Conservation (phyloP, 192 early-diverging fungal genomes). For the Linnemannia hyalina region DNA sequence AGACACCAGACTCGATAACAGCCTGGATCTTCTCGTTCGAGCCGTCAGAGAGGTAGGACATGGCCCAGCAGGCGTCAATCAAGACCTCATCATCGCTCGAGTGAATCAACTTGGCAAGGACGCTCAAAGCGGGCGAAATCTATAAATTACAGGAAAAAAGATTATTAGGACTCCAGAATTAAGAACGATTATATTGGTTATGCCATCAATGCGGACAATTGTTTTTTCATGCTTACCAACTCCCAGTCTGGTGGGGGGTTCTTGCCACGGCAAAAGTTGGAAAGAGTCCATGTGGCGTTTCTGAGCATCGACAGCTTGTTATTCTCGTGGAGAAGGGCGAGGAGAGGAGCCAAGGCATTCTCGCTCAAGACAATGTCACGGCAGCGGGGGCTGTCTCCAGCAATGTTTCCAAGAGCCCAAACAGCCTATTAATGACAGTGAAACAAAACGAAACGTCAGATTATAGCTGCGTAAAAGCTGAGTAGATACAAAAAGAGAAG, state of each 20-base stretch:
- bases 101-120: conserved; percentile 92
- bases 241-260: conserved; percentile 94
- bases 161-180: neutral
- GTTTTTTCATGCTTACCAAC: conserved; percentile 59
- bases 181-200: neutral
- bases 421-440: conserved; percentile 74
- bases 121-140: conserved; percentile 89
- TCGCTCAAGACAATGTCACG: conserved; percentile 89
- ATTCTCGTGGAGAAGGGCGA: conserved; percentile 87
- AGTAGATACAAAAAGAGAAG: neutral
- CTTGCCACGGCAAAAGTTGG: conserved; percentile 99
- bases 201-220: neutral
- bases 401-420: conserved; percentile 99
- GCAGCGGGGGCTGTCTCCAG: conserved; percentile 93
- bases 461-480: neutral
- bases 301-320: conserved; percentile 97
- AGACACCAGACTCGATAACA: conserved; percentile 96
- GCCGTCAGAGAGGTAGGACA: conserved; percentile 99
- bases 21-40: conserved; percentile 98
- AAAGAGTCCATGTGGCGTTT: conserved; percentile 99
- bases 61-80: conserved; percentile 99
- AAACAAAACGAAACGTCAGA: neutral
- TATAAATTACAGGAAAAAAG: conserved; percentile 41
- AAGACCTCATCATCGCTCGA: conserved; percentile 94
- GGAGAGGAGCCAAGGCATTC: conserved; percentile 89